phyloP scores from a whole-genome alignment of 1,139 yeast species.

The Geotrichum candidum region DNA sequence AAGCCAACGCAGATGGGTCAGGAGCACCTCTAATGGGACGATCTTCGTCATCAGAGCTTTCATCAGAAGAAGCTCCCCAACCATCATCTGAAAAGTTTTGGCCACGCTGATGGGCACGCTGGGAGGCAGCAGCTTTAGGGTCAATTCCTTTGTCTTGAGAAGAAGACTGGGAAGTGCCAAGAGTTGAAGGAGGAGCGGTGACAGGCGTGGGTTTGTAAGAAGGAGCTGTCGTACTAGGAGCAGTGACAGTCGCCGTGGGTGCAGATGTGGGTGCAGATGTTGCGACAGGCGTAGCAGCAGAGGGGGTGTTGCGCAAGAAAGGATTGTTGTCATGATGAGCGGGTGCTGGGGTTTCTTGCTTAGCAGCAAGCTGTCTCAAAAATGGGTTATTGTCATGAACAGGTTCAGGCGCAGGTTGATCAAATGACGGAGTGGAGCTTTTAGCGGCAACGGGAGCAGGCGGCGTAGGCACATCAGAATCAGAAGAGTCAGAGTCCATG shows the following conservation, averaged over 20 bases:
- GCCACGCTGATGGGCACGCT: constrained; percentile 52
- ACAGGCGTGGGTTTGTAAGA: constrained; percentile 16
- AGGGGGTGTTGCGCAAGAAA: constrained; percentile 19
- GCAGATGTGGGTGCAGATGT: constrained; percentile 9
- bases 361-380: constrained; percentile 16
- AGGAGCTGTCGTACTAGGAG: not conserved
- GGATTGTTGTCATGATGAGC: constrained; percentile 26
- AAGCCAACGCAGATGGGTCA: constrained; percentile 58
- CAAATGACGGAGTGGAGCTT: constrained; percentile 17
- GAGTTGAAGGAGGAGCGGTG: constrained; percentile 19
- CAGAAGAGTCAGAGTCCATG: constrained; percentile 21
- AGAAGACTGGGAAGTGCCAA: constrained; percentile 18
- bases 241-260: constrained; percentile 3
- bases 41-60: constrained; percentile 40
- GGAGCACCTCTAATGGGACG: constrained; percentile 41
- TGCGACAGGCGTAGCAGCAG: constrained; percentile 14
- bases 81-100: constrained; percentile 41
- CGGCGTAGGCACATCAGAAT: constrained; percentile 26
- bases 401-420: constrained; percentile 18
- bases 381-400: constrained; percentile 21
- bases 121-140: constrained; percentile 48
- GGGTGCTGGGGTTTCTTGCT: not conserved
- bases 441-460: not conserved
- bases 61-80: constrained; percentile 52
- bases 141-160: constrained; percentile 38